Evolutionary conservation across 768 basidiomycete genomes (phyloP), one percentile per base, ranked within the genome.

Genomic region (Suillus tomentosus): DNA sequence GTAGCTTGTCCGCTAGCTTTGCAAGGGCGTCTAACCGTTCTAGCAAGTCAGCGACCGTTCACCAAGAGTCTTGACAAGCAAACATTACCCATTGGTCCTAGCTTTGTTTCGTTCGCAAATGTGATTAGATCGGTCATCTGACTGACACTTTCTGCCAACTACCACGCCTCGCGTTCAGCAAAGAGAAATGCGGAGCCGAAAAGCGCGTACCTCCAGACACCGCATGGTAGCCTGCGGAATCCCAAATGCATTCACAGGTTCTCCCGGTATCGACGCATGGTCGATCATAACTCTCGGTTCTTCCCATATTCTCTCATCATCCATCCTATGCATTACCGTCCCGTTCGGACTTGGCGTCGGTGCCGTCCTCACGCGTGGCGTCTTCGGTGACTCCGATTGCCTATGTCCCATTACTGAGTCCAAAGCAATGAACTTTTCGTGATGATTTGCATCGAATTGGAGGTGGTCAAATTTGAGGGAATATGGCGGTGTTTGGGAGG

Each of bases 221-320:
- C 92, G 82, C 93, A 94, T 94, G 19, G 92, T 92, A 3, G 91
- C 91, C 72, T 94, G 91, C 7, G 92, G 91, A 61, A 94, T 92
- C 5, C 92, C 92, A 76, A 94, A 94, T 24, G 90, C 90, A 70
- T 94, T 94, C 60, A 94, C 90, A 10, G 92, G 92, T 69, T 93
- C 92, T 5, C 86, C 85, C 14, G 93, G 92, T 68, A 93, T 84
- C n/a, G 80, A 80, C 39, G 85, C 89, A 42, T 79, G 79, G 19
- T 87, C 85, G 55, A 91, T 85, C 57, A 82, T 68, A 48, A 86
- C 76, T 62, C 86, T 76, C 8, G 86, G 87, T 67, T 92, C 91
- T 48, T 90, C 90, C 82, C 86, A 87, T 69, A 79, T 82, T 68
- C 81, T 84, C 24, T 85, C 86, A 55, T 88, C 85, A 45, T 85